Conservation (phyloP, 2,329 filamentous ascomycete species). For the Fusarium falciforme region DNA sequence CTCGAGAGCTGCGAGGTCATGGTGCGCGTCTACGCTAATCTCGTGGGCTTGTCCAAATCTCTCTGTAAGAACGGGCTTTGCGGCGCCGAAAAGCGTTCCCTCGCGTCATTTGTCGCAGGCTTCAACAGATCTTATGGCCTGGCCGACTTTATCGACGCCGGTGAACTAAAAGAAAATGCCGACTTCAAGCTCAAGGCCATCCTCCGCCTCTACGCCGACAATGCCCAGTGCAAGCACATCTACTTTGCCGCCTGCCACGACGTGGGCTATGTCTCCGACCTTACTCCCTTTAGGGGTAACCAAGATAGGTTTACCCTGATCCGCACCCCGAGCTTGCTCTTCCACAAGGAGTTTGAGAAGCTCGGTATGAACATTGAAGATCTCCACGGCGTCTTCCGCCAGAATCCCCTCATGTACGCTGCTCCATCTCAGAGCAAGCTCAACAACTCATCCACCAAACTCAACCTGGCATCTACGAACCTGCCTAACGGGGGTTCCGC, state of each 20-base stretch:
- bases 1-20: slow-evolving; percentile 64
- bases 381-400: slow-evolving; percentile 64
- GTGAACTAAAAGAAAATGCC: slow-evolving; percentile 69
- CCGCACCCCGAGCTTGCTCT: slow-evolving; percentile 56
- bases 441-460: background rate
- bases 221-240: slow-evolving; percentile 72
- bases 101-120: slow-evolving; percentile 65
- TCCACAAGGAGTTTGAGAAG: slow-evolving; percentile 64
- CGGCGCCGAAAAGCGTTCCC: slow-evolving; percentile 65
- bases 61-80: slow-evolving; percentile 58
- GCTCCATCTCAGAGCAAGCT: slow-evolving; percentile 6
- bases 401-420: slow-evolving; percentile 45
- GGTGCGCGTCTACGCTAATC: slow-evolving; percentile 67
- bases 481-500: background rate
- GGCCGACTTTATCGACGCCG: slow-evolving; percentile 72
- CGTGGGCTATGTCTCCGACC: slow-evolving; percentile 60
- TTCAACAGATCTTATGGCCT: slow-evolving; percentile 68
- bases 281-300: slow-evolving; percentile 63
- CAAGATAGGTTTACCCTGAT: slow-evolving; percentile 66
- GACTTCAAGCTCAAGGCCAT: slow-evolving; percentile 68
- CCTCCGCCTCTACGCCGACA: slow-evolving; percentile 64
- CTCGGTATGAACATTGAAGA: slow-evolving; percentile 63
- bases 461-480: background rate
- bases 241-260: slow-evolving; percentile 73
- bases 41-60: slow-evolving; percentile 63